Base-by-base conservation (phyloP, 306 rosid species). In the Inga oerstediana region DNA sequence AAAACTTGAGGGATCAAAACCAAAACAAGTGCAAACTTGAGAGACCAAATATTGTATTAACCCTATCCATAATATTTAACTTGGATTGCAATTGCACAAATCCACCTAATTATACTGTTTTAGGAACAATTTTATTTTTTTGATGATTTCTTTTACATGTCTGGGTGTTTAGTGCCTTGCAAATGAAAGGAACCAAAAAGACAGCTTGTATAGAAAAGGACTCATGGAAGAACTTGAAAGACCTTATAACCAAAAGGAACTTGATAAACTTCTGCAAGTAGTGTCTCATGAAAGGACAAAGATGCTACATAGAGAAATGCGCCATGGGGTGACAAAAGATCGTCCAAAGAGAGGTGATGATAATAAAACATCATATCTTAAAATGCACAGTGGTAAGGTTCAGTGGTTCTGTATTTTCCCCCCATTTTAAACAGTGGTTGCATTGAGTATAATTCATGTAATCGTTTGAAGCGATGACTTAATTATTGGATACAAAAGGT, bases 161-260 rank as follows among this genome's bases (percentile, higher is more conserved):
- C 68, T 66, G 75, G 59, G 72, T 79, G 52, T 75, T 79, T 74
- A 85, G 85, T 89, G 41, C 30, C 81, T 75, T 75, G 79, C 48
- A 77, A 64, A 85, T 83, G 78, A 66, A 75, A 48, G 49, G 90
- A 79, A 80, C 10, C 86, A 79, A 22, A 7, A 48, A 83, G 86
- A 88, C 35, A 46, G 49, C 30, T 17, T 72, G 72, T 95, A 88
- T 82, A 89, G 86, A 86, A 86, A 67, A 62, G 85, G 86, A 74
- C 94, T 95, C 46, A 61, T 89, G 89, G 78, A 91, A 80, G 66
- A 46, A 74, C 92, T 93, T 77, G 76, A 79, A 75, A 87, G 75
- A 78, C 99, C 96, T 30, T 95, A 83, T 75, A 74, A 90, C 83
- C 59, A 77, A 48, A 32, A 72, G 32, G 92, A 95, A 84, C 78